A percentile compares a stretch with the other conserved stretches of the same genome.
Conservation (phyloP, 2,329 filamentous ascomycete species). For the Aspergillus fijiensis region DNA sequence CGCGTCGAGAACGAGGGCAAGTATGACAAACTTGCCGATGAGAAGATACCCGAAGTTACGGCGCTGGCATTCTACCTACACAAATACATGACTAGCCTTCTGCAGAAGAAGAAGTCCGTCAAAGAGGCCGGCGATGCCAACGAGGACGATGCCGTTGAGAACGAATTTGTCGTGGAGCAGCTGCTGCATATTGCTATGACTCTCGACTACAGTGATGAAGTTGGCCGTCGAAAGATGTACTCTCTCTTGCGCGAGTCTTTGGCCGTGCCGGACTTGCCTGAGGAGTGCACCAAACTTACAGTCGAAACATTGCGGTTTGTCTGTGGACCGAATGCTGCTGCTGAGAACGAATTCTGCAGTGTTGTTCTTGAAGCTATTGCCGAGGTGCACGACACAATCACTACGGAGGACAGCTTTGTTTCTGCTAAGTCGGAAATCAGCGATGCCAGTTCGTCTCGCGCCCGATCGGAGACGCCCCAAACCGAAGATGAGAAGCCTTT, state of each 20-base stretch:
- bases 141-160: constrained; percentile 81
- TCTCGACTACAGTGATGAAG: constrained; percentile 96
- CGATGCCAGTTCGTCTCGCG: constrained; percentile 56
- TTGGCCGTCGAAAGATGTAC: constrained; percentile 94
- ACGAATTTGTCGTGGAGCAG: constrained; percentile 95
- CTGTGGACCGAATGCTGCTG: constrained; percentile 61
- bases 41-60: constrained; percentile 93
- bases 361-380: constrained; percentile 84
- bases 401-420: constrained; percentile 81
- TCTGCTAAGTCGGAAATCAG: constrained; percentile 86
- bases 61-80: constrained; percentile 85
- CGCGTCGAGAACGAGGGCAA: constrained; percentile 70
- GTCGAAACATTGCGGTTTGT: constrained; percentile 80
- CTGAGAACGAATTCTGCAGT: constrained; percentile 51
- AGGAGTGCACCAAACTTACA: constrained; percentile 86
- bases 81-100: constrained; percentile 64
- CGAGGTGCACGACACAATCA: constrained; percentile 93
- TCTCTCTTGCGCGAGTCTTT: constrained; percentile 81
- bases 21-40: constrained; percentile 74
- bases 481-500: constrained; percentile 60
- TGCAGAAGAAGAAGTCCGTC: constrained; percentile 40
- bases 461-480: constrained; percentile 43
- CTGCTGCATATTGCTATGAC: constrained; percentile 87
- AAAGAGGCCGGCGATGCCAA: constrained; percentile 59
- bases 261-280: constrained; percentile 81